Evolutionary conservation across 2,329 filamentous ascomycete species (phyloP).

Genomic region (Xylaria sp.): DNA sequence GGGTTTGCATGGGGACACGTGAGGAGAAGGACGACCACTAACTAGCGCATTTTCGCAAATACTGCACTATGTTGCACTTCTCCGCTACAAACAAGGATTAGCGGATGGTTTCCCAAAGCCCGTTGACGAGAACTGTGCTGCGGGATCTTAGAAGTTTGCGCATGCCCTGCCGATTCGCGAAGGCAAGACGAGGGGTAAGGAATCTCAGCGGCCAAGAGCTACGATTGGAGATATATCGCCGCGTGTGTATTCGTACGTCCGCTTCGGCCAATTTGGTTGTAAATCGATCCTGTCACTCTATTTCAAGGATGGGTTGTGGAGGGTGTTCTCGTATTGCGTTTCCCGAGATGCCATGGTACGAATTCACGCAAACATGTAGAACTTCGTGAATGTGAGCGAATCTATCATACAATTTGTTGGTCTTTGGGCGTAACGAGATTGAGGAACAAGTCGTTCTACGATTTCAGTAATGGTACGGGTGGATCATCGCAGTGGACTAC

Average conservation of each 20-base stretch:
- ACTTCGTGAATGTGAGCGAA: no score
- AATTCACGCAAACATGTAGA: no score
- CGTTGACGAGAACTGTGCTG: neutral
- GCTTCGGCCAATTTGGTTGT: no score
- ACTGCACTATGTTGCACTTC: neutral
- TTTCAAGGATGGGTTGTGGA: neutral
- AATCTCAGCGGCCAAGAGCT: neutral
- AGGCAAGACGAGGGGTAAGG: neutral
- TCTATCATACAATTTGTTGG: neutral
- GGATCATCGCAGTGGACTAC: neutral
- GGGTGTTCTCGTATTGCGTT: neutral
- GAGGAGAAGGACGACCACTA: constrained; percentile 17
- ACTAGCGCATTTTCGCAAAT: neutral
- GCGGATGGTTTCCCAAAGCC: neutral
- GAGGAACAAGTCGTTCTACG: neutral
- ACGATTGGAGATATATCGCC: neutral
- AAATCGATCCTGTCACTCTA: neutral
- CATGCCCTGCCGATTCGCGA: neutral
- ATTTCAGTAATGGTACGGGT: neutral
- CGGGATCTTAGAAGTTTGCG: neutral
- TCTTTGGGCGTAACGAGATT: neutral
- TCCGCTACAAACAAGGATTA: neutral
- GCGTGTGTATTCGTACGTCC: neutral
- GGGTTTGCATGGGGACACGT: neutral
- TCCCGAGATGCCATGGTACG: neutral